Evolutionary conservation across 2,329 filamentous ascomycete genomes (phyloP).

Genomic region (Microdochium trichocladiopsis): DNA sequence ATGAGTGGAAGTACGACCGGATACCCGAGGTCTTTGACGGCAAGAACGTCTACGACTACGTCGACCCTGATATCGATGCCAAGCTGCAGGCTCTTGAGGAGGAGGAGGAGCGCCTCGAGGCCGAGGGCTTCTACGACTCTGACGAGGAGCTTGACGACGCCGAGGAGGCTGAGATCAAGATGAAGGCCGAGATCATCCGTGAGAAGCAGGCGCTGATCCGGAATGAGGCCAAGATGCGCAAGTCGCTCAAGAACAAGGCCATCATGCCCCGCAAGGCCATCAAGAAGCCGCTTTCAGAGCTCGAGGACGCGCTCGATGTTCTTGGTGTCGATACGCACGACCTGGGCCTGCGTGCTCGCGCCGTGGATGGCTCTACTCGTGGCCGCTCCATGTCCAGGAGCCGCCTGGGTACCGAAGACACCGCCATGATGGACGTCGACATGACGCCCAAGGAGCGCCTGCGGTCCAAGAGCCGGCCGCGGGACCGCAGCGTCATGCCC

Average conservation of each 20-base stretch:
- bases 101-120: constrained; percentile 88
- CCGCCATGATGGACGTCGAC: constrained; percentile 72
- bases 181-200: constrained; percentile 91
- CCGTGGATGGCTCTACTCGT: constrained; percentile 54
- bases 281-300: constrained; percentile 76
- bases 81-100: constrained; percentile 90
- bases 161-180: constrained; percentile 78
- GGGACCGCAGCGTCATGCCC: constrained; percentile 53
- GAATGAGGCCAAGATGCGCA: constrained; percentile 93
- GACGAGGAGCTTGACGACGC: constrained; percentile 77
- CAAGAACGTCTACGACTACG: constrained; percentile 95
- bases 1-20: constrained; percentile 94
- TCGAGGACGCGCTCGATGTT: constrained; percentile 77
- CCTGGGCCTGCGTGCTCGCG: constrained; percentile 65
- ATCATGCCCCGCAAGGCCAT: constrained; percentile 79
- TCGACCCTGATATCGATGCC: constrained; percentile 92
- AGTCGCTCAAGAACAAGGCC: constrained; percentile 94
- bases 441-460: constrained; percentile 49
- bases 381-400: constrained; percentile 64
- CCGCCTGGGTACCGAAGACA: constrained; percentile 55
- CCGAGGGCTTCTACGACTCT: constrained; percentile 88
- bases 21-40: constrained; percentile 92
- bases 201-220: constrained; percentile 90
- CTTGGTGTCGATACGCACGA: constrained; percentile 79
- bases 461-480: constrained; percentile 58